Evolutionary conservation across 441 rosid species (phyloP), one percentile per base, ranked within the genome.

Genomic region (Gossypium schwendimanii): DNA sequence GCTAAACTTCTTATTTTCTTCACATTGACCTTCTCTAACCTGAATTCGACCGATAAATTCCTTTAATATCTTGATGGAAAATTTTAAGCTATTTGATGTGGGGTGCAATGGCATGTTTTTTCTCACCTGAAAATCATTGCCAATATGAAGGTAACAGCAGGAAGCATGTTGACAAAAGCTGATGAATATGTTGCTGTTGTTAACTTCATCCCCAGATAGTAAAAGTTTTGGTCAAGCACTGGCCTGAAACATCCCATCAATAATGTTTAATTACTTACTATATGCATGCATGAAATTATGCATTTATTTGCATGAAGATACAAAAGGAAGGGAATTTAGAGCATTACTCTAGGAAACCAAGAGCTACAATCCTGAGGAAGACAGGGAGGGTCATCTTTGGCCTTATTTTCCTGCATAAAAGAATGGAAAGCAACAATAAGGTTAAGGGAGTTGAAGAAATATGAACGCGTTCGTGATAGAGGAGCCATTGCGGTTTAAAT

Each of bases 171-270:
- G 76, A 85, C 79, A 0, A 83, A 79, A 24, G 95, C 95, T 0
- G 98, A 87, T 62, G 94, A 84, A 61, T 87, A 90, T 67, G 98
- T 90, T 70, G 97, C 97, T 0, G 96, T 85, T 2, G 97, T 92
- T 77, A 83, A 83, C 75, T 90, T 84, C 97, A 94, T 81, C 24
- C 97, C 97, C 50, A 88, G 71, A 73, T 81, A 87, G 73, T 90
- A 90, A 18, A 94, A 71, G 61, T 91, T 90, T 81, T 92, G 98
- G 69, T 91, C 98, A 63, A 94, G 84, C 79, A 92, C 94, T 21
- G 98, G 98, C 89, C 97, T 89, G 87, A 52, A 26, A 59, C 8
- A 75, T 78, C 71, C 24, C 28, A 49, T n/a, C 45, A 24, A 66
- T 21, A 26, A 26, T 18, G 11, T 45, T 65, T 21, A 55, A 21